These are phyloP conservation scores for Fraxinus greggii DNA, from an alignment of 305 asterid species.

Conservation along the genomic window DNA sequence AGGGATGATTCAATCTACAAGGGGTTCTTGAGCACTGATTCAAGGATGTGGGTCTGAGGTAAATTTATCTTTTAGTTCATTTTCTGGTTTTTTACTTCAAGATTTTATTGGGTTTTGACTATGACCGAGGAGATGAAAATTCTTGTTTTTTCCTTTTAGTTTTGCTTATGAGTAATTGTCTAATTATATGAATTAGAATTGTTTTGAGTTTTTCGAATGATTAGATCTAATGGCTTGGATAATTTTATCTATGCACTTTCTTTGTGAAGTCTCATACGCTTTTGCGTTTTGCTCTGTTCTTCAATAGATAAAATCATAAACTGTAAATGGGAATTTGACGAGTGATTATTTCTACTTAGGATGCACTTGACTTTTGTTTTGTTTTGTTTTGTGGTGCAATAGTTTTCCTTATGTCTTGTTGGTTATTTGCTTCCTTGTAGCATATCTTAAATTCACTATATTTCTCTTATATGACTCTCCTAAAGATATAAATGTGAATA, in stretches of 20 bases:
- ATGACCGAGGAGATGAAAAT: constrained; percentile 25
- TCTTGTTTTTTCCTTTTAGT: constrained; percentile 24
- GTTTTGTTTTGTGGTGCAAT: neutral
- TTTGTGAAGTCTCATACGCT: neutral
- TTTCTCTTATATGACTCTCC: neutral
- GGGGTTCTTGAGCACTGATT: constrained; percentile 39
- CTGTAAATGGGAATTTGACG: neutral
- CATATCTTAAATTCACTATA: neutral
- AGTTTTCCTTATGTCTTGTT: neutral
- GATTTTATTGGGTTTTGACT: constrained; percentile 51
- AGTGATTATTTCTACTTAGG: constrained; percentile 28
- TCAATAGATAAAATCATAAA: constrained; percentile 17
- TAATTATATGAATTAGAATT: constrained; percentile 28
- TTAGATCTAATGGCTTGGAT: constrained; percentile 27
- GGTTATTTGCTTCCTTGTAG: neutral
- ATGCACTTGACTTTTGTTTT: neutral
- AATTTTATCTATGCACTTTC: constrained; percentile 22
- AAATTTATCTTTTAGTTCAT: constrained; percentile 15
- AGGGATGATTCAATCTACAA: constrained; percentile 48
- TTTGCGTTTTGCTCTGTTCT: neutral
- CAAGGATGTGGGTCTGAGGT: constrained; percentile 85
- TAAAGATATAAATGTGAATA: too few relatives aligned
- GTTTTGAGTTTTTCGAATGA: constrained; percentile 17
- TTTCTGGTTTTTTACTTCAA: neutral
- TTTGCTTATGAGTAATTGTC: constrained; percentile 21